Conservation (phyloP, 1,284 basidiomycete species). For the Ceratobasidium sp. region DNA sequence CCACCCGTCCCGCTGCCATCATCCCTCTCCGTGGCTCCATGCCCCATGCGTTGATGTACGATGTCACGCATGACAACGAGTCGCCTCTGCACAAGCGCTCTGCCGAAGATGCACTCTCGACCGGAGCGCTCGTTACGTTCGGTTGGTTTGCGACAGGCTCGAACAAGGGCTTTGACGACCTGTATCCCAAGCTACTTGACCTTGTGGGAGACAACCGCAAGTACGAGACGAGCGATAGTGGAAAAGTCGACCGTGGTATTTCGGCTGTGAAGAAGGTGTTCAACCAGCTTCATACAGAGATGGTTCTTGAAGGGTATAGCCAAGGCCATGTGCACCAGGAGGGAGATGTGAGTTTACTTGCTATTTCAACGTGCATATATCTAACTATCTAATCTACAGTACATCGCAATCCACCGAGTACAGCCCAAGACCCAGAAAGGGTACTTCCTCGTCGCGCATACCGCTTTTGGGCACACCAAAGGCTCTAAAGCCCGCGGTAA, state of each 20-base stretch:
- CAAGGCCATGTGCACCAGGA: slow-evolving; percentile 97
- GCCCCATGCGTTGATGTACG: slow-evolving; percentile 93
- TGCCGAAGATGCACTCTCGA: slow-evolving; percentile 92
- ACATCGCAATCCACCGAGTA: slow-evolving; percentile 90
- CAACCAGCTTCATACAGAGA: slow-evolving; percentile 89
- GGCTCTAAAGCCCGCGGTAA: slow-evolving; percentile 78
- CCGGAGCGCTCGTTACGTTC: slow-evolving; percentile 88
- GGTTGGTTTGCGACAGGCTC: slow-evolving; percentile 87
- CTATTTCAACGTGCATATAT: neutral
- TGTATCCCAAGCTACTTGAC: slow-evolving; percentile 92
- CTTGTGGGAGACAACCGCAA: slow-evolving; percentile 83
- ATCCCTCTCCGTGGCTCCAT: slow-evolving; percentile 83
- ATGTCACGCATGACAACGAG: slow-evolving; percentile 96
- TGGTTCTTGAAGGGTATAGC: slow-evolving; percentile 81
- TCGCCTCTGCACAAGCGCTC: slow-evolving; percentile 87
- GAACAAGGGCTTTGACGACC: slow-evolving; percentile 94
- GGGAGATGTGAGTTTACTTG: slow-evolving; percentile 73
- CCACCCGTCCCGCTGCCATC: slow-evolving; percentile 75
- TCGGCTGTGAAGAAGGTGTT: slow-evolving; percentile 83
- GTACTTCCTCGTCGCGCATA: slow-evolving; percentile 89
- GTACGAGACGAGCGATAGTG: slow-evolving; percentile 70
- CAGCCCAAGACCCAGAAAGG: slow-evolving; percentile 92
- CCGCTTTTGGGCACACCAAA: slow-evolving; percentile 74
- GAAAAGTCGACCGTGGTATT: slow-evolving; percentile 73
- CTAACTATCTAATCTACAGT: slow-evolving; percentile 60